Evolutionary conservation across 352 stramenopile species (phyloP).

Genomic region (Phytophthora multivora): DNA sequence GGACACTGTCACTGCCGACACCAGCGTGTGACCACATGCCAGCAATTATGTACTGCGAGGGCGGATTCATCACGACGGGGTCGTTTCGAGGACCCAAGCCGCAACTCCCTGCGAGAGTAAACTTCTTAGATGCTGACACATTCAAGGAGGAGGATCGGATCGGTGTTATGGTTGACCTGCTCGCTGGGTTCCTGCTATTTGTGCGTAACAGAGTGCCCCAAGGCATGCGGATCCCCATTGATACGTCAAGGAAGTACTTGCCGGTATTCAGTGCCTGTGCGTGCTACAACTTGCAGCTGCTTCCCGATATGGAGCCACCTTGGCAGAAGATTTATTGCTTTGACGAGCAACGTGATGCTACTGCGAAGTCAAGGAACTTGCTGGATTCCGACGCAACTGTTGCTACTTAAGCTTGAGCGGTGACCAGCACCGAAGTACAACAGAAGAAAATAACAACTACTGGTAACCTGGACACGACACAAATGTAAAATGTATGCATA

Average conservation of each 20-base stretch:
- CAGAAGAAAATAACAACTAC: background rate
- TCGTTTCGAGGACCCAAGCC: conserved; percentile 62
- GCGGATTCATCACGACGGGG: conserved; percentile 70
- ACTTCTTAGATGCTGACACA: conserved; percentile 48
- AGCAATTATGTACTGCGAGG: conserved; percentile 78
- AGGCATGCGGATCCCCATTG: conserved; percentile 47
- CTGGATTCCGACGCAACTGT: background rate
- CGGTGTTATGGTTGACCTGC: conserved; percentile 60
- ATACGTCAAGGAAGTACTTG: conserved; percentile 43
- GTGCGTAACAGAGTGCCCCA: conserved; percentile 51
- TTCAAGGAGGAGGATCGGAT: conserved; percentile 62
- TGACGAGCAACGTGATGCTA: background rate
- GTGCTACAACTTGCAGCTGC: conserved; percentile 62
- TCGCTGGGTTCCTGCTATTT: conserved; percentile 61
- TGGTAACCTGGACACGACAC: background rate
- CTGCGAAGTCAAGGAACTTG: background rate
- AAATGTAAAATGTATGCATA: too few relatives aligned
- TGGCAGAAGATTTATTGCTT: conserved; percentile 56
- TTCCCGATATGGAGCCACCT: conserved; percentile 36
- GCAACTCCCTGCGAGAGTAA: conserved; percentile 42
- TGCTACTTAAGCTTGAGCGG: conserved; percentile 1
- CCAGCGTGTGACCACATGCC: conserved; percentile 69
- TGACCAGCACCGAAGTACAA: background rate
- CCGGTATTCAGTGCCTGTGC: conserved; percentile 62
- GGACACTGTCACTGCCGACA: conserved; percentile 52